Conservation (phyloP, 495 filamentous ascomycete genomes). For the Penicillium arizonense region DNA sequence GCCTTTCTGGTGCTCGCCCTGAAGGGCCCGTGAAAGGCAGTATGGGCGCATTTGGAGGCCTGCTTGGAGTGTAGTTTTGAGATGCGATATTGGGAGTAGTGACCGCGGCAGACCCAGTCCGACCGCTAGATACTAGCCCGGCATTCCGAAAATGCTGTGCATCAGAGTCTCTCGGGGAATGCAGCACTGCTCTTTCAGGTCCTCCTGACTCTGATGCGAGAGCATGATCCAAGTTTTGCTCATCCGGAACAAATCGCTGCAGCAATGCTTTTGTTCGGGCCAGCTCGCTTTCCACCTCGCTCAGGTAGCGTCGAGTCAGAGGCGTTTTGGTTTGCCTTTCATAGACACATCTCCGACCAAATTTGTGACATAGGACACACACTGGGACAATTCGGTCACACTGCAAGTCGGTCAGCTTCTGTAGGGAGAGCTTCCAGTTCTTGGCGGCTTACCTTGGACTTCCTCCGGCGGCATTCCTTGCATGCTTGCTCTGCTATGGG, state of each 20-base stretch:
- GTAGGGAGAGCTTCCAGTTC: neutral
- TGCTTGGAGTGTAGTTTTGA: too few species aligned
- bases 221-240: neutral
- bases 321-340: slow-evolving; percentile 10
- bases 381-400: slow-evolving; percentile 14
- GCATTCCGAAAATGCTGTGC: too few species aligned
- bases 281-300: slow-evolving; percentile 13
- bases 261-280: slow-evolving; percentile 13
- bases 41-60: too few species aligned
- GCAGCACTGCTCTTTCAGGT: too few species aligned
- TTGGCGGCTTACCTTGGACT: slow-evolving; percentile 9
- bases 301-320: slow-evolving; percentile 13
- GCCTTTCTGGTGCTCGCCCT: neutral
- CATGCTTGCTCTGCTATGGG: slow-evolving; percentile 12
- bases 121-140: too few species aligned
- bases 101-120: too few species aligned
- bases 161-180: too few species aligned
- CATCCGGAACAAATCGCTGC: neutral
- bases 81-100: too few species aligned
- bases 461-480: slow-evolving; percentile 16
- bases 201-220: too few species aligned
- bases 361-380: slow-evolving; percentile 11
- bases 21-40: too few species aligned
- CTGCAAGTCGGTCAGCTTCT: slow-evolving; percentile 1
- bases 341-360: slow-evolving; percentile 13